Conservation (phyloP, 2,329 filamentous ascomycete genomes). For the Pleomassaria siparia region DNA sequence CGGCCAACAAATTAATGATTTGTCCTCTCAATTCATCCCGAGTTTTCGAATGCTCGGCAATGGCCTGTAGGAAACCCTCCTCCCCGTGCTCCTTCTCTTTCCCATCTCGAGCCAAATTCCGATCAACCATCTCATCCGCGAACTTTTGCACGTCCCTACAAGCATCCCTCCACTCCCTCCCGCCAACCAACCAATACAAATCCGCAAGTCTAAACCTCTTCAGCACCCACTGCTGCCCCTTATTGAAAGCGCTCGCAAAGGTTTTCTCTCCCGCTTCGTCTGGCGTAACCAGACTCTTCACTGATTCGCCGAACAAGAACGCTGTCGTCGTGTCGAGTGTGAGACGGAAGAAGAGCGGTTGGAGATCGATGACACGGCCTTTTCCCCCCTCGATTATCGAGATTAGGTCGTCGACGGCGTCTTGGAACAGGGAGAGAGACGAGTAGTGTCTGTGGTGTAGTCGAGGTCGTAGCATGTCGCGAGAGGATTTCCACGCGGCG, state of each 20-base stretch:
- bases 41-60: conserved; percentile 40
- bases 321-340: conserved; percentile 69
- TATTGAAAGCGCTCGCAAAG: conserved; percentile 45
- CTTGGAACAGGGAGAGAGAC: conserved; percentile 57
- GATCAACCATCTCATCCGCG: conserved; percentile 47
- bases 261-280: conserved; percentile 18
- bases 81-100: conserved; percentile 14
- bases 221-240: conserved; percentile 37
- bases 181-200: conserved; percentile 49
- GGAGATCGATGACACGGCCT: conserved; percentile 56
- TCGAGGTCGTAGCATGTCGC: conserved; percentile 50
- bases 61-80: conserved; percentile 40
- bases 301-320: conserved; percentile 63
- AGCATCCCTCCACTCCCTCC: conserved; percentile 24
- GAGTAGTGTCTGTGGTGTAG: conserved; percentile 52
- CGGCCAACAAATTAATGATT: conserved; percentile 43
- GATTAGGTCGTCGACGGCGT: conserved; percentile 58
- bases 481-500: conserved; percentile 25
- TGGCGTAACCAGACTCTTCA: conserved; percentile 21
- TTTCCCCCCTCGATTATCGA: conserved; percentile 53
- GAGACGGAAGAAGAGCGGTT: conserved; percentile 64
- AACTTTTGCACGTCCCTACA: conserved; percentile 36
- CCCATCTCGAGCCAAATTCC: conserved; percentile 42
- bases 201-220: conserved; percentile 40
- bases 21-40: conserved; percentile 42